Conservation (phyloP, 805 yeast species). For the Dipodascus albidus region DNA sequence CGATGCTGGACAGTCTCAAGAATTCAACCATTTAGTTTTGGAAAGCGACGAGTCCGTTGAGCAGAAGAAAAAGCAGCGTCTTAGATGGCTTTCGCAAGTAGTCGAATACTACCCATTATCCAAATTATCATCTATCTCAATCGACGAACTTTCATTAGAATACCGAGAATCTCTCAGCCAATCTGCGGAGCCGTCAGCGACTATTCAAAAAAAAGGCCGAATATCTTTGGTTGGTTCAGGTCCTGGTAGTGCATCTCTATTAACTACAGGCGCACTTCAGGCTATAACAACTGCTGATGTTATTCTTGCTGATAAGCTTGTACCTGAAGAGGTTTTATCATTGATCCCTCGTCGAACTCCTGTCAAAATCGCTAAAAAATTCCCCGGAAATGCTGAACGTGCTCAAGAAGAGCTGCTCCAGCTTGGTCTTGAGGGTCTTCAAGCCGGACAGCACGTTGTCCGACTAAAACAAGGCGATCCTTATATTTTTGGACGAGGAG, state of each 20-base stretch:
- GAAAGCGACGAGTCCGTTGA: constrained; percentile 30
- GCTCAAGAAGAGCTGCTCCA: constrained; percentile 78
- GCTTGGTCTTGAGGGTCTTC: constrained; percentile 56
- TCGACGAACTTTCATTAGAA: constrained; percentile 43
- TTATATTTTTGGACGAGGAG: constrained; percentile 91
- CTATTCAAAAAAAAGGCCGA: constrained; percentile 31
- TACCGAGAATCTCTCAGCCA: constrained; percentile 22
- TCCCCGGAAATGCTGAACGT: constrained; percentile 92
- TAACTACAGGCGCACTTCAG: constrained; percentile 76
- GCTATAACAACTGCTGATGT: constrained; percentile 76
- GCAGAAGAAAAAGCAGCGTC: constrained; percentile 43
- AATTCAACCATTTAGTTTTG: constrained; percentile 48
- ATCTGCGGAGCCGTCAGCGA: background rate
- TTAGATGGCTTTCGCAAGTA: constrained; percentile 80
- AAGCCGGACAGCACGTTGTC: constrained; percentile 65
- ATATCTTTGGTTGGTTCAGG: constrained; percentile 90
- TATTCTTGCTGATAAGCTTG: constrained; percentile 81
- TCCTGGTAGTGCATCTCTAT: constrained; percentile 75
- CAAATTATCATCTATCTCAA: constrained; percentile 45
- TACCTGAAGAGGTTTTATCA: constrained; percentile 77
- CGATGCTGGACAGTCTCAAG: constrained; percentile 50
- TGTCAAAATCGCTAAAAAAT: constrained; percentile 79
- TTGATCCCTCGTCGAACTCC: constrained; percentile 69
- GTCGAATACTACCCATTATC: constrained; percentile 82
- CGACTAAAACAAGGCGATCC: constrained; percentile 96